These are phyloP conservation scores for Saraca asoca DNA, from an alignment of 331 rosid genomes.

Conservation along the genomic window DNA sequence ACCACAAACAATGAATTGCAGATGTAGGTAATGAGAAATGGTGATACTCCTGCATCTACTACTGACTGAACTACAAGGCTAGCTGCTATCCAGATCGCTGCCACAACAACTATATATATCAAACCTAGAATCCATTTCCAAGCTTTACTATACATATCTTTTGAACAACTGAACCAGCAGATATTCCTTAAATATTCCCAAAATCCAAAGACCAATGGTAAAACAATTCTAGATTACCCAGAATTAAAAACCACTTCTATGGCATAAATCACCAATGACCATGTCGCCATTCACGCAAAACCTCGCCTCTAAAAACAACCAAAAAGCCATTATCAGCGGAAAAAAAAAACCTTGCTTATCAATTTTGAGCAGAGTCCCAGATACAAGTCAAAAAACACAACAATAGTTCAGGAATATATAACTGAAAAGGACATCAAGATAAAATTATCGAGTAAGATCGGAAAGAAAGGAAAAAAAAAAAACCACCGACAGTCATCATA, in stretches of 20 bases:
- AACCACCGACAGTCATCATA: too few relatives aligned
- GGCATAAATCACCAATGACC: conserved; percentile 29
- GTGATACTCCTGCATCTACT: conserved; percentile 88
- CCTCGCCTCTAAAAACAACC: conserved; percentile 32
- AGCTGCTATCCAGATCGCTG: conserved; percentile 96
- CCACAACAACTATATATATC: conserved; percentile 74
- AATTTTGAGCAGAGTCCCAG: not conserved
- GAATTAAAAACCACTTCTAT: conserved; percentile 16
- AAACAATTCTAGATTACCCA: conserved; percentile 31
- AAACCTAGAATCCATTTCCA: conserved; percentile 87
- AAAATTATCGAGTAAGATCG: too few relatives aligned
- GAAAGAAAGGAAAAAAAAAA: not conserved
- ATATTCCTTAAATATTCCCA: conserved; percentile 22
- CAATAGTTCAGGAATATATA: not conserved
- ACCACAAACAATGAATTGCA: conserved; percentile 93
- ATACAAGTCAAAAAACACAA: not conserved
- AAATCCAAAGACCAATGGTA: conserved; percentile 19
- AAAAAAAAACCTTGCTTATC: not conserved
- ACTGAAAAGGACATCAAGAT: too few relatives aligned
- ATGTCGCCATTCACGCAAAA: conserved; percentile 35
- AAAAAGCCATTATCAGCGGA: not conserved
- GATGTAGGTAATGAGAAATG: conserved; percentile 83
- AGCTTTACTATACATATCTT: conserved; percentile 52
- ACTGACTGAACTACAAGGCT: conserved; percentile 96
- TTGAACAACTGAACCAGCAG: conserved; percentile 23